phyloP scores from a whole-genome alignment of 352 stramenopile genomes.

The Peronospora tabacina region DNA sequence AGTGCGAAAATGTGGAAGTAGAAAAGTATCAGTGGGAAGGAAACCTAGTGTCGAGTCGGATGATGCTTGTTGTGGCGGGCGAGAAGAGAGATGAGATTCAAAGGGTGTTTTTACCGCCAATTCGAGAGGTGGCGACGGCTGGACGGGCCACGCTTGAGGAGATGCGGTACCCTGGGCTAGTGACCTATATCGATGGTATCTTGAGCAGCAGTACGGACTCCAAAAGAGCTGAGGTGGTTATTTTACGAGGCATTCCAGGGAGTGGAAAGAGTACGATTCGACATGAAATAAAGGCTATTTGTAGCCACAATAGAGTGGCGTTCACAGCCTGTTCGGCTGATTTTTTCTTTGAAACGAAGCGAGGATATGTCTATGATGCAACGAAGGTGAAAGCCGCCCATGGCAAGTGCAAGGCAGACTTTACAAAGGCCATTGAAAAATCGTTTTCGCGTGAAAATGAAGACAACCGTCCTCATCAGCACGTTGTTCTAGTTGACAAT shows the following conservation, averaged over 20 bases:
- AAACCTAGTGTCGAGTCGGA: constrained; percentile 12
- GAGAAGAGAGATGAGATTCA: constrained; percentile 22
- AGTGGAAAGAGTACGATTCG: constrained; percentile 64
- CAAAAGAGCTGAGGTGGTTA: constrained; percentile 35
- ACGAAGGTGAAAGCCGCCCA: constrained; percentile 44
- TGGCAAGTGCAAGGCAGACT: constrained; percentile 35
- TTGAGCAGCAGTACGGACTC: constrained; percentile 19
- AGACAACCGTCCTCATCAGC: constrained; percentile 5
- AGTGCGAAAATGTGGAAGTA: constrained; percentile 2
- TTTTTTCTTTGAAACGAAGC: constrained; percentile 50
- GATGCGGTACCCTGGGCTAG: constrained; percentile 31
- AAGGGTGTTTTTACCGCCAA: constrained; percentile 18
- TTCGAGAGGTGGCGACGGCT: not conserved
- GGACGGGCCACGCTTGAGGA: not conserved
- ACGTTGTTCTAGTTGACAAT: constrained; percentile 65
- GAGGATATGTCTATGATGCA: constrained; percentile 58
- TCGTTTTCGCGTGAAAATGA: constrained; percentile 2
- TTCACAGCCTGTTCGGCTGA: constrained; percentile 54
- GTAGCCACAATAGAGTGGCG: constrained; percentile 14
- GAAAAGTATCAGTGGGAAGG: constrained; percentile 28
- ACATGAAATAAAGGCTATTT: constrained; percentile 37
- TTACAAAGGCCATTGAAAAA: constrained; percentile 28
- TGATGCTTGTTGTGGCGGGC: constrained; percentile 10
- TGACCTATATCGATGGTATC: constrained; percentile 33
- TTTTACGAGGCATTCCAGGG: constrained; percentile 61